Evolutionary conservation across 2,329 filamentous ascomycete genomes (phyloP), one percentile per base, ranked within the genome.

Genomic region (Pochonia chlamydosporia): DNA sequence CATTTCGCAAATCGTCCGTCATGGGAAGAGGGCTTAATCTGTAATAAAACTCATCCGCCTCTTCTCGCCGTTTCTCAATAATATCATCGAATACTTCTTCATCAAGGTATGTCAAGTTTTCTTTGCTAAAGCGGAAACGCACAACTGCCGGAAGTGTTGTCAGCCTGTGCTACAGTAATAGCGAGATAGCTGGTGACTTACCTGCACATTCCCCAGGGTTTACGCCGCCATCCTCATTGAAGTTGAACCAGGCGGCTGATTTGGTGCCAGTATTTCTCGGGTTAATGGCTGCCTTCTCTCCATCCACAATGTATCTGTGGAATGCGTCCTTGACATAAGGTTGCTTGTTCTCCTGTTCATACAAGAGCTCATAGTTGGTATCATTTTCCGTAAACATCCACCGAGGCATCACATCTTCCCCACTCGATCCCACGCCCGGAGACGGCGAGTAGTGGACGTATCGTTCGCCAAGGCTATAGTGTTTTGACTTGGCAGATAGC

Each of bases 1-100:
- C 93, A 66, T 95, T 96, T 56, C 91, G 85, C 49, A 96, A 76
- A 61, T 97, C 92, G 42, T 97, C 91, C 0, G 88, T 79, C 85
- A 96, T 95, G 3, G 91, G 92, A 33, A 96, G 75, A 3, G 92
- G 92, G 67, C 89, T 96, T 65, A 97, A 85, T 49, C 88, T 82
- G 70, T 85, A 93, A 73, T 95, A 97, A 65, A 97, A 97, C 52
- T 97, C 91, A 63, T 97, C 92, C 6, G 92, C 92, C 60, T 97
- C 92, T n/a, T 87, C 80, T 51, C 81, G 83, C 56, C 90, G 84
- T 63, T 84, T 82, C 59, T 97, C 91, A 50, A 97, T 85, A 54
- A 93, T 81, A 61, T 96, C 84, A 62, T 97, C 92, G 53, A 97
- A 93, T 30, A 85, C 75, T 65, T 96, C 92, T 69, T 97, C 92